Conservation (phyloP, 805 yeast genomes). For the Pichia californica region DNA sequence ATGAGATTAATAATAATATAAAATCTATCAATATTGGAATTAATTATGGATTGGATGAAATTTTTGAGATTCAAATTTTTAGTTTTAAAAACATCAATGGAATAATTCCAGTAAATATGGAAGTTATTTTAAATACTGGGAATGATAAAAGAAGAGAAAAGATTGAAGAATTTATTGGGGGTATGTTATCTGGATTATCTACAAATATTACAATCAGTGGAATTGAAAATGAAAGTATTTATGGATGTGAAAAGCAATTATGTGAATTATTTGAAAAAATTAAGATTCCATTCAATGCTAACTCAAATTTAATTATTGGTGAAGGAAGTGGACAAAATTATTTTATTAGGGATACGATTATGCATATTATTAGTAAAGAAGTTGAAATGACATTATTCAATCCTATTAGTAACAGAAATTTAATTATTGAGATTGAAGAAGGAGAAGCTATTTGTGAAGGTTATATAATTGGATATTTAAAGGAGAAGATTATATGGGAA, state of each 20-base stretch:
- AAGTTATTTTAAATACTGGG: slow-evolving; percentile 5
- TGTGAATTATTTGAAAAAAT: neutral
- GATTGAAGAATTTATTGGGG: slow-evolving; percentile 30
- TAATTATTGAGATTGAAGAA: slow-evolving; percentile 34
- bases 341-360: slow-evolving; percentile 43
- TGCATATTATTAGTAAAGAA: slow-evolving; percentile 50
- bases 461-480: slow-evolving; percentile 39
- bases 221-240: slow-evolving; percentile 12
- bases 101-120: neutral
- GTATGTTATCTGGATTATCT: slow-evolving; percentile 32
- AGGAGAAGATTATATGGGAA: slow-evolving; percentile 33
- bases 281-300: slow-evolving; percentile 5
- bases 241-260: neutral
- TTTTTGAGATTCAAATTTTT: slow-evolving; percentile 17
- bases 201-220: slow-evolving; percentile 25
- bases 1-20: neutral
- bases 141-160: slow-evolving; percentile 17
- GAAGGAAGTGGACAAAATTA: slow-evolving; percentile 5
- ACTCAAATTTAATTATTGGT: slow-evolving; percentile 1
- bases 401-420: slow-evolving; percentile 44
- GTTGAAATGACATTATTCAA: slow-evolving; percentile 48
- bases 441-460: slow-evolving; percentile 47
- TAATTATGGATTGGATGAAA: neutral
- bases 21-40: slow-evolving; percentile 2
- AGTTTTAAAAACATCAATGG: slow-evolving; percentile 20